Evolutionary conservation across 495 filamentous ascomycete genomes (phyloP).

Genomic region (Neurospora sp.): DNA sequence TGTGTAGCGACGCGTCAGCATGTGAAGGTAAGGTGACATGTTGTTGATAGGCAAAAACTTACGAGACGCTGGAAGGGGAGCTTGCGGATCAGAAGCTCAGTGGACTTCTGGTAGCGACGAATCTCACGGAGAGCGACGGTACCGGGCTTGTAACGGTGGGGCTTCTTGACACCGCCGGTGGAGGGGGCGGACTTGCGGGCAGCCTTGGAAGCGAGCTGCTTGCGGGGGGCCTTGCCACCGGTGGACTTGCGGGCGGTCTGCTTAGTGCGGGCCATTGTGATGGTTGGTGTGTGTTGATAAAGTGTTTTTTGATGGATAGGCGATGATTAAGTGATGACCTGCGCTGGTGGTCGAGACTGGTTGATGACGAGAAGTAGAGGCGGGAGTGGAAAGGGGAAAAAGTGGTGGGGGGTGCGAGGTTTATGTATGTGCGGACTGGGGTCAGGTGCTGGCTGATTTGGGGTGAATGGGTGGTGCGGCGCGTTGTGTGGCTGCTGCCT

Average conservation of each 20-base stretch:
- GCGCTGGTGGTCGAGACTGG: constrained; percentile 21
- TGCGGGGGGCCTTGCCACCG: constrained; percentile 98
- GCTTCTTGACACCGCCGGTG: constrained; percentile 94
- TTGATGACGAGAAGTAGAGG: constrained; percentile 14
- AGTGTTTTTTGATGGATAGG: constrained; percentile 21
- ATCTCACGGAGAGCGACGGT: constrained; percentile 99
- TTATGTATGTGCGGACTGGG: constrained; percentile 32
- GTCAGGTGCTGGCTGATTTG: constrained; percentile 38
- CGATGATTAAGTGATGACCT: constrained; percentile 28
- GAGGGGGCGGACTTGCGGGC: constrained; percentile 47
- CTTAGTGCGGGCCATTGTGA: constrained; percentile 96
- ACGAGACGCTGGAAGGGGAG: constrained; percentile 99
- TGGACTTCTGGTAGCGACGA: constrained; percentile 99
- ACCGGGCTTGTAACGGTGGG: constrained; percentile 99
- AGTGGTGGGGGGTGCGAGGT: constrained; percentile 34
- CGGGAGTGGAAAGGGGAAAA: constrained; percentile 40
- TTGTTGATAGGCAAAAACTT: constrained; percentile 18
- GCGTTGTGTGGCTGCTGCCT: not conserved
- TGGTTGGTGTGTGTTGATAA: constrained; percentile 41
- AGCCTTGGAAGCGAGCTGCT: constrained; percentile 67
- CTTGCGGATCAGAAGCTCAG: constrained; percentile 99
- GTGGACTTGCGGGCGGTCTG: constrained; percentile 99
- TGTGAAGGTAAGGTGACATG: constrained; percentile 1
- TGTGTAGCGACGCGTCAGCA: constrained; percentile 27
- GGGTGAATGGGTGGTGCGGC: constrained; percentile 6